A percentile compares a stretch with the other conserved stretches of the same genome.
Evolutionary conservation across 2,329 filamentous ascomycete genomes (phyloP).

Genomic region (Cryphonectria naterciae): DNA sequence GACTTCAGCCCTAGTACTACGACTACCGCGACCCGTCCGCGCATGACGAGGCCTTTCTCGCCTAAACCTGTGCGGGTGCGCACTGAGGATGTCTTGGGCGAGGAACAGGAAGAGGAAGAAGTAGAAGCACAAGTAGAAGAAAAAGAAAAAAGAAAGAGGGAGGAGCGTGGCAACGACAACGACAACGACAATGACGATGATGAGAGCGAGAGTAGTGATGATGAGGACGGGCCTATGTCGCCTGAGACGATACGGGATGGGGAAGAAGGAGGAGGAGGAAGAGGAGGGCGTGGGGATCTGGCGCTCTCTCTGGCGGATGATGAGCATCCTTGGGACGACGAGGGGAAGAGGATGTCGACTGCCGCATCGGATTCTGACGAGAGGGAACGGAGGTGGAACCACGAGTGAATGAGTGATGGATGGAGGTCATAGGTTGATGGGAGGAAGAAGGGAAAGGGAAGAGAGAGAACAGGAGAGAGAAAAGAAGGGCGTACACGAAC

Average conservation of each 20-base stretch:
- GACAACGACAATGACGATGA: slow-evolving; percentile 30
- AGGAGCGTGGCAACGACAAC: slow-evolving; percentile 28
- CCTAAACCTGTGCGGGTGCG: slow-evolving; percentile 52
- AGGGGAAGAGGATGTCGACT: slow-evolving; percentile 29
- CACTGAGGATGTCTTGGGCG: slow-evolving; percentile 38
- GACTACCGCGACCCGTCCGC: slow-evolving; percentile 50
- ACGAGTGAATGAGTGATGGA: slow-evolving; percentile 5
- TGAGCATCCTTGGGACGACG: slow-evolving; percentile 11
- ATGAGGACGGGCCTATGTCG: slow-evolving; percentile 27
- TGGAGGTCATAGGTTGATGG: background rate
- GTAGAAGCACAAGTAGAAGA: background rate
- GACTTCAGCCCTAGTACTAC: slow-evolving; percentile 49
- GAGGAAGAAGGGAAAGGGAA: background rate
- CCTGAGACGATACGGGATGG: slow-evolving; percentile 27
- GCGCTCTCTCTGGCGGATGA: slow-evolving; percentile 16
- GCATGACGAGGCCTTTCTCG: slow-evolving; percentile 62
- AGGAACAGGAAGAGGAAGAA: slow-evolving; percentile 31
- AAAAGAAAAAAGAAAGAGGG: slow-evolving; percentile 16
- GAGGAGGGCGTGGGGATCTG: slow-evolving; percentile 23
- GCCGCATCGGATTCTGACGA: slow-evolving; percentile 29
- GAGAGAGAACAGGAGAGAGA: background rate
- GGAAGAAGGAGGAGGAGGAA: slow-evolving; percentile 22
- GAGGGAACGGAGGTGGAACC: slow-evolving; percentile 29
- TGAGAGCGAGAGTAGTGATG: slow-evolving; percentile 33
- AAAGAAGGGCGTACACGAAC: background rate